phyloP scores from a whole-genome alignment of 2,329 filamentous ascomycete genomes.

The Fusarium chuoi region DNA sequence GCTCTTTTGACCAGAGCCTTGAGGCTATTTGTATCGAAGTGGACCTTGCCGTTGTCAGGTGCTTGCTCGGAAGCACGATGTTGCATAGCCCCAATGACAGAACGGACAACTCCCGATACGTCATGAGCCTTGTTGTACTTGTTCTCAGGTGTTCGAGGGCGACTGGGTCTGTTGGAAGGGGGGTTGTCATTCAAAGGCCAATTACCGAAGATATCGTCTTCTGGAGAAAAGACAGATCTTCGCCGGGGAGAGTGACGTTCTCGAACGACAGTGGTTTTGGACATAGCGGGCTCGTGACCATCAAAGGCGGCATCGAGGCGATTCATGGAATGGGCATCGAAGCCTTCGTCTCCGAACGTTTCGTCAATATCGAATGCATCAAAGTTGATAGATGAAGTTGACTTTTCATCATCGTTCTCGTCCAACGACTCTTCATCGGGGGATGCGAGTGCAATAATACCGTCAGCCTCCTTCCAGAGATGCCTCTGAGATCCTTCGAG shows the following conservation, averaged over 20 bases:
- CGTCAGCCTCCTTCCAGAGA: constrained; percentile 84
- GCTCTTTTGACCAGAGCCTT: constrained; percentile 73
- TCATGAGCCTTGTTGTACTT: constrained; percentile 49
- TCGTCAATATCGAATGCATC: constrained; percentile 56
- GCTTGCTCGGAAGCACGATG: constrained; percentile 57
- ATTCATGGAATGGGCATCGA: constrained; percentile 58
- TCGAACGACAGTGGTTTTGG: constrained; percentile 63
- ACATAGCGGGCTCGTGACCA: constrained; percentile 55
- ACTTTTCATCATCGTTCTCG: constrained; percentile 50
- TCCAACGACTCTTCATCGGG: constrained; percentile 68
- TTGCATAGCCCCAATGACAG: constrained; percentile 73
- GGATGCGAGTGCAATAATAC: constrained; percentile 85
- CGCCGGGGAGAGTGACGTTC: constrained; percentile 64
- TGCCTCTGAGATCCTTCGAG: constrained; percentile 66
- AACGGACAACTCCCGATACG: constrained; percentile 64
- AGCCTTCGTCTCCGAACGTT: constrained; percentile 58
- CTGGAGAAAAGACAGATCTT: constrained; percentile 71
- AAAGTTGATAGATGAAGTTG: constrained; percentile 53
- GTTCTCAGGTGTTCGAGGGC: constrained; percentile 55
- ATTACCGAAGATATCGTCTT: constrained; percentile 73
- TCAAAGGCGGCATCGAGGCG: constrained; percentile 56
- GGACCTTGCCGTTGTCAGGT: constrained; percentile 59
- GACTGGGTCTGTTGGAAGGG: constrained; percentile 52
- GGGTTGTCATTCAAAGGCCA: constrained; percentile 55
- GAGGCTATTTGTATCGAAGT: constrained; percentile 76